These are phyloP conservation scores for Lasiosphaeriaceae sp. DNA, from an alignment of 495 filamentous ascomycete genomes.

Conservation along the genomic window DNA sequence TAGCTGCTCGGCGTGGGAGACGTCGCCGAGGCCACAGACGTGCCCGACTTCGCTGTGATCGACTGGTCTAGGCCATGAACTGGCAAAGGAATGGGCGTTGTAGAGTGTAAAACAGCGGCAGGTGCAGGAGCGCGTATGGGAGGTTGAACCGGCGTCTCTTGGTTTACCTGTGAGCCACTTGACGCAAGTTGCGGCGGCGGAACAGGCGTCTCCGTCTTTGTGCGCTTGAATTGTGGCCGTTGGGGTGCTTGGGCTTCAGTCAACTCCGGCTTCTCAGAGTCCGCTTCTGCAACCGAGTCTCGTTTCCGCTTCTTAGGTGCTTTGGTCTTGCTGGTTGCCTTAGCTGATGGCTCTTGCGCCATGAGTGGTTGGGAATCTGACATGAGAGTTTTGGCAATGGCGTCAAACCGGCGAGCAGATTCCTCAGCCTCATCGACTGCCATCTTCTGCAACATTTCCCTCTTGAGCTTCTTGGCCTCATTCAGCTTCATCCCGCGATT, in stretches of 20 bases:
- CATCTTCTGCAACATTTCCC: conserved; percentile 65
- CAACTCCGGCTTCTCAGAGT: conserved; percentile 39
- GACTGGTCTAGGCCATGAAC: conserved; percentile 26
- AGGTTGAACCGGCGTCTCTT: conserved; percentile 40
- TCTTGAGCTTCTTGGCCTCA: conserved; percentile 87
- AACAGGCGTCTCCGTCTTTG: conserved; percentile 54
- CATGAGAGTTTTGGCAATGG: conserved; percentile 48
- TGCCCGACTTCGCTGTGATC: conserved; percentile 24
- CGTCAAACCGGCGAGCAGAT: conserved; percentile 53
- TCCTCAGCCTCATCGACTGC: conserved; percentile 64
- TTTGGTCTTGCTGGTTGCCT: conserved; percentile 29
- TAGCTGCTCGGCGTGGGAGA: conserved; percentile 27
- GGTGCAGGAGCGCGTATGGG: conserved; percentile 13
- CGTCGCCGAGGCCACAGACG: conserved; percentile 22
- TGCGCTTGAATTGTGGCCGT: conserved; percentile 48
- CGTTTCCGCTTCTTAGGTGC: conserved; percentile 50
- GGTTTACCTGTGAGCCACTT: conserved; percentile 21
- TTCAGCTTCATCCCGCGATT: conserved; percentile 91
- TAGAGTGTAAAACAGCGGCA: conserved; percentile 26
- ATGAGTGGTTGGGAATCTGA: conserved; percentile 28
- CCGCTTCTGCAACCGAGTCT: conserved; percentile 42
- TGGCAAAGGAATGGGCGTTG: conserved; percentile 34
- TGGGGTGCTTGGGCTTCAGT: conserved; percentile 21
- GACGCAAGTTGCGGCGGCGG: conserved; percentile 41
- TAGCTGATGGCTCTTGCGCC: conserved; percentile 19